Evolutionary conservation across 176 grass and related monocot genomes (phyloP).

Genomic region (Oryza australiensis): DNA sequence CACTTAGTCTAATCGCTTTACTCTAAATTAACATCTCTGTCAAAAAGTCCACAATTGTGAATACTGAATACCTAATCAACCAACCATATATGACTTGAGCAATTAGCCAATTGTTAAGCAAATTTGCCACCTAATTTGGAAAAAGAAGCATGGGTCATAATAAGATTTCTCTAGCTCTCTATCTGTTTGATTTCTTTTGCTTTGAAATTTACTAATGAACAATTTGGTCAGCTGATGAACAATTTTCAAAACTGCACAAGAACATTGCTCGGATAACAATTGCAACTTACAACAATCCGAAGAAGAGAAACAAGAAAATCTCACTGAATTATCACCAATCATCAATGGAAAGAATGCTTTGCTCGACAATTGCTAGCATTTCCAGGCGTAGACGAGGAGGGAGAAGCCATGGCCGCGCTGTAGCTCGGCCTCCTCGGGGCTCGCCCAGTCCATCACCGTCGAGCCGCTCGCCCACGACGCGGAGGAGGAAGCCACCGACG

Average conservation of each 20-base stretch:
- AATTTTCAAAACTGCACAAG: slow-evolving; percentile 48
- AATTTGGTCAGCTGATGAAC: slow-evolving; percentile 39
- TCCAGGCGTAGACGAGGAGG: slow-evolving; percentile 82
- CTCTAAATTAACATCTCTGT: slow-evolving; percentile 13
- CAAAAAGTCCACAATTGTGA: slow-evolving; percentile 20
- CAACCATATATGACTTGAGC: slow-evolving; percentile 8
- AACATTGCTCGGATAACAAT: slow-evolving; percentile 52
- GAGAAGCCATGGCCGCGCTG: slow-evolving; percentile 78
- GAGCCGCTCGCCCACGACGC: slow-evolving; percentile 61
- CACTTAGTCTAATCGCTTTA: slow-evolving; percentile 20
- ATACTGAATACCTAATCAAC: slow-evolving; percentile 9
- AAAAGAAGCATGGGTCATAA: not conserved
- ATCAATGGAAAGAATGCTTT: slow-evolving; percentile 46
- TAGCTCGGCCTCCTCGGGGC: slow-evolving; percentile 74
- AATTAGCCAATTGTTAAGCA: slow-evolving; percentile 37
- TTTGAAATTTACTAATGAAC: not conserved
- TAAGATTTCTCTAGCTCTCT: not conserved
- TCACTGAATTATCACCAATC: slow-evolving; percentile 38
- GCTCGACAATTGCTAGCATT: slow-evolving; percentile 39
- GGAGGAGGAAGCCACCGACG: slow-evolving; percentile 56
- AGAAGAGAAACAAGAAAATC: slow-evolving; percentile 25
- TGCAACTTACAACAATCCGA: slow-evolving; percentile 56
- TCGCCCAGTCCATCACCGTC: slow-evolving; percentile 88
- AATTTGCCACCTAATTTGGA: slow-evolving; percentile 8
- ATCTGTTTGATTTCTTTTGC: not conserved